Evolutionary conservation across 1,284 basidiomycete genomes (phyloP).

Genomic region (Cryptococcus hybrid): DNA sequence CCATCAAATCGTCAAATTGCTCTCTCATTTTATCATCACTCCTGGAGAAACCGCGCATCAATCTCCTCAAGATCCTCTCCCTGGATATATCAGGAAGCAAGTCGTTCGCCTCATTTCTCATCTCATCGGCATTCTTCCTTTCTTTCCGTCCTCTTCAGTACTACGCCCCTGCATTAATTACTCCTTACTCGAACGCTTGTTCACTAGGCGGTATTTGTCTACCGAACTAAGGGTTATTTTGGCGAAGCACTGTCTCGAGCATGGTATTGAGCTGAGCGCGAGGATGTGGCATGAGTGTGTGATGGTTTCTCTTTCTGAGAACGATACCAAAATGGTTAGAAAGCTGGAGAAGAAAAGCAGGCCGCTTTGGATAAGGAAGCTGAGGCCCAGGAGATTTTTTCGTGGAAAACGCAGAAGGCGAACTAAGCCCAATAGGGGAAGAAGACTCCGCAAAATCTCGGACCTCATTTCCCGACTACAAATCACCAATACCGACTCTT

Average conservation of each 20-base stretch:
- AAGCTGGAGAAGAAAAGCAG: not conserved
- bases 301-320: conserved; percentile 8
- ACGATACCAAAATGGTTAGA: conserved; percentile 4
- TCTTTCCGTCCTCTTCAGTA: conserved; percentile 11
- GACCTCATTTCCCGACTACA: not conserved
- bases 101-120: conserved; percentile 1
- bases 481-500: not conserved
- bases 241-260: not conserved
- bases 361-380: not conserved
- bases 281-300: conserved; percentile 12
- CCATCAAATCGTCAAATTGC: not conserved
- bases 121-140: conserved; percentile 3
- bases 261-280: conserved; percentile 3
- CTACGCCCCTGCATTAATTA: not conserved
- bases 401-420: not conserved
- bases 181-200: conserved; percentile 5
- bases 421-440: not conserved
- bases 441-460: not conserved
- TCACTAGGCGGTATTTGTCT: conserved; percentile 10
- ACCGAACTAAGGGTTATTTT: conserved; percentile 5
- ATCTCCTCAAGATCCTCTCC: conserved; percentile 2
- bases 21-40: not conserved
- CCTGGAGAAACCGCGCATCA: too few relatives aligned
- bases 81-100: conserved; percentile 1
- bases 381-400: not conserved